Percentiles rank a stretch among this genome's conserved stretches.
Evolutionary conservation across 257 asterid species (phyloP).

Genomic region (Marsdenia floribunda): DNA sequence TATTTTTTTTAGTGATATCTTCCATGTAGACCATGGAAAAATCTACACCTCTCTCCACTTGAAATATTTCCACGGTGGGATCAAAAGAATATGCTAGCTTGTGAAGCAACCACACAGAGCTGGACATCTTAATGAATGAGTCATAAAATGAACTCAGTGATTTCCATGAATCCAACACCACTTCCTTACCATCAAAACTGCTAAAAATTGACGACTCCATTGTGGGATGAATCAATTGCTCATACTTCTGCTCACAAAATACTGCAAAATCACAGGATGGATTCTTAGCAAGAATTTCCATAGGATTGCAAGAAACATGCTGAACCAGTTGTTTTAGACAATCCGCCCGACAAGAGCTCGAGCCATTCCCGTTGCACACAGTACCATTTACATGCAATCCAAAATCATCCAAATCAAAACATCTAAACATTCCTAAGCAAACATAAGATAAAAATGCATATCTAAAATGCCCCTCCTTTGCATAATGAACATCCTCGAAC

Average conservation of each 20-base stretch:
- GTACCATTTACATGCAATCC: slow-evolving; percentile 35
- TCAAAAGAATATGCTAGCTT: slow-evolving; percentile 68
- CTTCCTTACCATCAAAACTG: slow-evolving; percentile 70
- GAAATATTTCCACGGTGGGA: slow-evolving; percentile 80
- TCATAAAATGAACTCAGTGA: slow-evolving; percentile 72
- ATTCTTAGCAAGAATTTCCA: slow-evolving; percentile 63
- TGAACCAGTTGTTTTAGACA: slow-evolving; percentile 57
- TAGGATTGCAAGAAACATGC: slow-evolving; percentile 65
- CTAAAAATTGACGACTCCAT: slow-evolving; percentile 85
- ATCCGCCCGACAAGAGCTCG: slow-evolving; percentile 21
- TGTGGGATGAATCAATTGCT: slow-evolving; percentile 75
- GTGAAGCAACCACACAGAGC: slow-evolving; percentile 91
- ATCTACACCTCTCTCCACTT: slow-evolving; percentile 70
- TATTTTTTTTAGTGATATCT: slow-evolving; percentile 53
- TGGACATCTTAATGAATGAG: slow-evolving; percentile 80
- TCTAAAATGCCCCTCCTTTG: slow-evolving; percentile 56
- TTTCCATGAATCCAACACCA: slow-evolving; percentile 80
- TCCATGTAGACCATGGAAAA: slow-evolving; percentile 85
- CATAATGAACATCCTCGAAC: slow-evolving; percentile 45
- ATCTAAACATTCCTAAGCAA: slow-evolving; percentile 68
- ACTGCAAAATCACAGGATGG: slow-evolving; percentile 67
- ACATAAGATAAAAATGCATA: slow-evolving; percentile 70
- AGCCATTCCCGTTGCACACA: slow-evolving; percentile 31
- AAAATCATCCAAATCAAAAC: slow-evolving; percentile 62
- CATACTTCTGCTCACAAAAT: slow-evolving; percentile 80